Evolutionary conservation across 164 flowering plant genomes (phyloP).

Genomic region (Dillenia suffruticosa): DNA sequence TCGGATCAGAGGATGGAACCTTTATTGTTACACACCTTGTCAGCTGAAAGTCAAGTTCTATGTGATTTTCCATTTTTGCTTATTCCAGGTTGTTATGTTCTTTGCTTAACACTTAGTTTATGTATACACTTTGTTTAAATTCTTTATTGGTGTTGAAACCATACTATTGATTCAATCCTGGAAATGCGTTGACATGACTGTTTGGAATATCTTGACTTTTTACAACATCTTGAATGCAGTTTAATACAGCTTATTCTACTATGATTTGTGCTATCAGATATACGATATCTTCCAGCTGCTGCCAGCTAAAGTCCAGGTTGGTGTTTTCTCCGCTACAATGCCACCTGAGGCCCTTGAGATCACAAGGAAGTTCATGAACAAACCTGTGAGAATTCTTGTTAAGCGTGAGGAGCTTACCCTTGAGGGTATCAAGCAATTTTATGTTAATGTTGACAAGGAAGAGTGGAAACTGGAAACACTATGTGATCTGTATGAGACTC

Average conservation of each 20-base stretch:
- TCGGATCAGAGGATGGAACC: no score
- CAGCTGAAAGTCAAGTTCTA: no score
- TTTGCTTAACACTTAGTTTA: no score
- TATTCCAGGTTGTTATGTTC: no score
- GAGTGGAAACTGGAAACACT: constrained; percentile 86
- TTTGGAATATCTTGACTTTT: no score
- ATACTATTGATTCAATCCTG: no score
- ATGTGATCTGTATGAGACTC: constrained; percentile 79
- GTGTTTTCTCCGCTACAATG: constrained; percentile 88
- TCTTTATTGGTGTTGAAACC: no score
- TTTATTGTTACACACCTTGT: no score
- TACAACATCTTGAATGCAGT: no score
- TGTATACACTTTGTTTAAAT: no score
- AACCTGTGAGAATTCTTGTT: constrained; percentile 78
- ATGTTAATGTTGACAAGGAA: constrained; percentile 80
- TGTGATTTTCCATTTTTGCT: no score
- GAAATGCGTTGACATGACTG: no score
- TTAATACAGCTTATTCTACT: background rate
- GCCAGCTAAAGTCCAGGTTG: constrained; percentile 74
- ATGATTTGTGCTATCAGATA: constrained; percentile 36
- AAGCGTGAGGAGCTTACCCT: constrained; percentile 88
- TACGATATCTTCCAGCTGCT: constrained; percentile 83
- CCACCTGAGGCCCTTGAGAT: constrained; percentile 88
- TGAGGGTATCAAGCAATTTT: constrained; percentile 89
- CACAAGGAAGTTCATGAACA: constrained; percentile 84